Evolutionary conservation across 768 basidiomycete genomes (phyloP).

Genomic region (Suillus plorans): DNA sequence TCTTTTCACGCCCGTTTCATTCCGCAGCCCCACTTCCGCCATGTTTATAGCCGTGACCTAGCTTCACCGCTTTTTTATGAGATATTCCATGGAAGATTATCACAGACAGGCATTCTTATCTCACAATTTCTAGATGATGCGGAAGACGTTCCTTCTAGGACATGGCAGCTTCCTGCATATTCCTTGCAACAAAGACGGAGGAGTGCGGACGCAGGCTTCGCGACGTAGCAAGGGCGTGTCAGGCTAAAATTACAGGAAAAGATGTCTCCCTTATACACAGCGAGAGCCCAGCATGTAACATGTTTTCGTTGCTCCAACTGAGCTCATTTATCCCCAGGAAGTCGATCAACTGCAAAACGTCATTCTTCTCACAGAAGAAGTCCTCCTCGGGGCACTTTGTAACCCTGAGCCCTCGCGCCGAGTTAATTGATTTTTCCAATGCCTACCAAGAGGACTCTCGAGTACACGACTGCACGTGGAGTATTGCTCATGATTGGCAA

Average conservation of each 20-base stretch:
- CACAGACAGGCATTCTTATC: slow-evolving; percentile 59
- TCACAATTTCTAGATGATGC: slow-evolving; percentile 7
- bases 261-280: slow-evolving; percentile 57
- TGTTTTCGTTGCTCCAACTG: slow-evolving; percentile 1
- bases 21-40: slow-evolving; percentile 69
- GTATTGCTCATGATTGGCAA: slow-evolving; percentile 85
- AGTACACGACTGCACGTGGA: slow-evolving; percentile 80
- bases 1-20: slow-evolving; percentile 14
- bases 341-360: slow-evolving; percentile 67
- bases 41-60: slow-evolving; percentile 86
- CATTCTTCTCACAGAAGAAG: slow-evolving; percentile 76
- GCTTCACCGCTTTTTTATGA: slow-evolving; percentile 92
- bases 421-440: slow-evolving; percentile 73
- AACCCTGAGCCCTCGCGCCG: slow-evolving; percentile 72
- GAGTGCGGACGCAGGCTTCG: slow-evolving; percentile 84
- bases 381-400: slow-evolving; percentile 79
- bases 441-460: slow-evolving; percentile 44
- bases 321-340: slow-evolving; percentile 47
- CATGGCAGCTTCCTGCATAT: slow-evolving; percentile 83
- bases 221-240: slow-evolving; percentile 78
- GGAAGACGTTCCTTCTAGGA: slow-evolving; percentile 45
- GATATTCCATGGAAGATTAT: slow-evolving; percentile 79
- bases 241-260: slow-evolving; percentile 60
- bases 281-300: slow-evolving; percentile 59
- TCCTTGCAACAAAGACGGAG: slow-evolving; percentile 89